A percentile compares a stretch with the other conserved stretches of the same genome.
These are phyloP conservation scores for Vitis rupestris DNA, from an alignment of 164 flowering plant species.

Conservation along the genomic window DNA sequence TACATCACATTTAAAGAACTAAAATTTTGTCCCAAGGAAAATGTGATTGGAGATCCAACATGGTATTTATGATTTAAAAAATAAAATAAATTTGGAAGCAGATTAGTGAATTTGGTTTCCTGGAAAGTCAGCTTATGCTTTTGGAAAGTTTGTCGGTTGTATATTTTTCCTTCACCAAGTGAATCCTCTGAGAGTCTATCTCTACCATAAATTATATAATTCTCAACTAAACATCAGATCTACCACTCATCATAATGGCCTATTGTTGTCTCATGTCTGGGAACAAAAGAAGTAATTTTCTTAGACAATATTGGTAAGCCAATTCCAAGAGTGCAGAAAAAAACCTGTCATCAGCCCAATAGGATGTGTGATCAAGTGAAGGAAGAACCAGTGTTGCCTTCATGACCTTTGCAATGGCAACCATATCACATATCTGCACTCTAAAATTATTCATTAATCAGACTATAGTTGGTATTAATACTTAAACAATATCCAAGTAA, in stretches of 20 bases:
- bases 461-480: slow-evolving; percentile 14
- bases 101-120: not conserved
- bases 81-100: not conserved
- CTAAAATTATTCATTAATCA: slow-evolving; percentile 44
- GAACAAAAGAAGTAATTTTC: not conserved
- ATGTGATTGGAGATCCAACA: not conserved
- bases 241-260: not conserved
- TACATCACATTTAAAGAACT: not conserved
- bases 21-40: not conserved
- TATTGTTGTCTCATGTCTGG: too few species aligned
- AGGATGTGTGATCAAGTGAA: slow-evolving; percentile 95
- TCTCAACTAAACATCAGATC: too few species aligned
- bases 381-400: slow-evolving; percentile 99
- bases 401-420: slow-evolving; percentile 91
- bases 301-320: not conserved
- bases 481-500: not conserved
- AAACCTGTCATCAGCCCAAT: slow-evolving; percentile 98
- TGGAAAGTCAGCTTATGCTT: too few species aligned
- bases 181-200: too few species aligned
- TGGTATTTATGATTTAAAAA: not conserved
- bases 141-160: not conserved
- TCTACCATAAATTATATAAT: too few species aligned
- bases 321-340: slow-evolving; percentile 3
- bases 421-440: slow-evolving; percentile 99
- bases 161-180: not conserved